Base-by-base conservation (phyloP, 805 yeast species). In the Sugiyamaella boreocaroliniensis region DNA sequence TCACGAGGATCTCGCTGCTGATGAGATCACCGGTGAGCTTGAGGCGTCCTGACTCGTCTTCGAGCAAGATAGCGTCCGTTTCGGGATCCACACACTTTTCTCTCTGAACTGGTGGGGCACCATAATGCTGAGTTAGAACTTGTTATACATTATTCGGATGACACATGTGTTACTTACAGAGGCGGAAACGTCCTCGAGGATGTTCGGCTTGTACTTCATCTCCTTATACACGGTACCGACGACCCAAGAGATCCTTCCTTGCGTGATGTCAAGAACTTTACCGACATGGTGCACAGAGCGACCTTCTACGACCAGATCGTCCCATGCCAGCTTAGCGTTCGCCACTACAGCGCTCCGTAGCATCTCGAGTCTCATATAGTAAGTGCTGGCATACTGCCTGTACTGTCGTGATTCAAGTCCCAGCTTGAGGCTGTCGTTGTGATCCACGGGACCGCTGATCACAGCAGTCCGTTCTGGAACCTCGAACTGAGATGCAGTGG, bases 1-100 rank as follows among this genome's bases (percentile, higher is more conserved):
- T 93, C 0, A 90, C 95, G 22, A 92, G 72, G 2, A 84, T 77
- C 18, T 53, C 50, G 7, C 50, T 15, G 48, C 73, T 71, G 43
- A 86, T 75, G 32, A 83, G 67, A 15, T 77, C 76, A 22, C 89
- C 90, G 47, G 79, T 82, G 19, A 93, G 69, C 32, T 81, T 66
- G 6, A 95, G 83, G 48, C 99, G 74, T 2, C 99, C 99, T 51
- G 89, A 82, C 62, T 89, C 97, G 68, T 93, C 99, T 67, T 93
- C 98, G 37, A 93, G 66, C 83, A 83, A 81, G 26, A 86, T 63
- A 14, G 78, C 66, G 8, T 59, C 68, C 5, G 71, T 70, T 29
- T 71, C 76, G 0, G 81, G 77, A 58, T 80, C 85, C 8, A 76
- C 70, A 55, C 84, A 85, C 29, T 80, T 67, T 6, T 71, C 61